Evolutionary conservation across 208 protist genomes (phyloP), one percentile per base, ranked within the genome.

Genomic region (Trypanosoma rangeli): DNA sequence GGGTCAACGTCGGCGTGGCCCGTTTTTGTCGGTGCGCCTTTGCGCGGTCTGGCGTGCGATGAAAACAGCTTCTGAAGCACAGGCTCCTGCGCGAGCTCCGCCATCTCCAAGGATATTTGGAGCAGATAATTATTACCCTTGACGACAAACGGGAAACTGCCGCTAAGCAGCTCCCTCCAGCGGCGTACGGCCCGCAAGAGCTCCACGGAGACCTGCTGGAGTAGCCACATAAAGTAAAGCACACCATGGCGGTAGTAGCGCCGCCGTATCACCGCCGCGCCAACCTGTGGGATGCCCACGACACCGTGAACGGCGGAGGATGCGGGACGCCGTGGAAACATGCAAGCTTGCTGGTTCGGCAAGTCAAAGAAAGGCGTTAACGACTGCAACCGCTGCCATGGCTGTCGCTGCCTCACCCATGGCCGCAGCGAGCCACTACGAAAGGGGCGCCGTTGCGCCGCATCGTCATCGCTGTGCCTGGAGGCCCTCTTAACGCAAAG

Each of bases 101-200:
- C 58, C 53, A 78, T 78, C 49, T 85, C 73, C 64, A 68, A 56
- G 28, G 76, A 53, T 52, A 85, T 69, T 46, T 77, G 68, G 16
- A 89, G 70, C 15, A 83, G 54, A 48, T 82, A 89, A 63, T 89
- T 85, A 16, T 65, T 53, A 31, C 69, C 64, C 16, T 82, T 71
- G n/a, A 83, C 53, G 0, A 82, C 53, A 68, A 85, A 81, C 10
- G 83, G 83, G 16, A 71, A 64, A 18, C 53, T 42, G 39, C 64
- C 66, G 28, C 35, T 55, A 15, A 84, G 72, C 42, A 64, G 50
- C 20, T 61, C 20, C 29, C 68, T 52, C 57, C 83, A 84, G 13
- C 57, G 56, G 18, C 18, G 48, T 0, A 89, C 64, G 15, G 60
- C 63, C 61, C 82, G 68, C 20, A 85, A 53, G 44, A 89, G 73